Evolutionary conservation across 257 asterid species (phyloP).

Genomic region (Ilex asprella): DNA sequence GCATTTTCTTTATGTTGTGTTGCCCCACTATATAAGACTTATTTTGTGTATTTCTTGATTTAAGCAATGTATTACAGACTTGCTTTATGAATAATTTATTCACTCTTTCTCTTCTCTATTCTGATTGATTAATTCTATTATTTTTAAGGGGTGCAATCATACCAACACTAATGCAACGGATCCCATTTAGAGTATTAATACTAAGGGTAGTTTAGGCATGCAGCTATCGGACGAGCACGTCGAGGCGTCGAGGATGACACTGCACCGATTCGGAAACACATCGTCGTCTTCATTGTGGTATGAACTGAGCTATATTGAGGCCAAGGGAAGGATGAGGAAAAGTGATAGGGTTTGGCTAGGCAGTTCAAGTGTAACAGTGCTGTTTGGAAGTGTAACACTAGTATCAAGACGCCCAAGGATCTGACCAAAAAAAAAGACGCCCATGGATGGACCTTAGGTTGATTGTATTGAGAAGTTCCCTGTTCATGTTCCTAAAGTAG

Average conservation of each 20-base stretch:
- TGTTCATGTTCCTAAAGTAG: slow-evolving; percentile 22
- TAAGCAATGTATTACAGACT: too few relatives aligned
- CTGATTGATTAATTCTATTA: too few relatives aligned
- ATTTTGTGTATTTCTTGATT: too few relatives aligned
- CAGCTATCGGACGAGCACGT: slow-evolving; percentile 21
- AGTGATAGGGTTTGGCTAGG: slow-evolving; percentile 24
- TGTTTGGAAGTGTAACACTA: slow-evolving; percentile 29
- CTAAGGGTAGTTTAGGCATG: too few relatives aligned
- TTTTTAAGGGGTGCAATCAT: too few relatives aligned
- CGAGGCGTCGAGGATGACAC: slow-evolving; percentile 29
- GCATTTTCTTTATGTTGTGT: too few relatives aligned
- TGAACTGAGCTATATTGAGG: slow-evolving; percentile 25
- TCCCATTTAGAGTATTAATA: too few relatives aligned
- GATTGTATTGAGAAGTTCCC: slow-evolving; percentile 27
- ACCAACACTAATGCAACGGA: too few relatives aligned
- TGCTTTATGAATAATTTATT: too few relatives aligned
- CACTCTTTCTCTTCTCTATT: too few relatives aligned
- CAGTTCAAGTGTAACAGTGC: slow-evolving; percentile 38
- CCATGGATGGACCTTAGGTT: slow-evolving; percentile 22
- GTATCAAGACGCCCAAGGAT: slow-evolving; percentile 6
- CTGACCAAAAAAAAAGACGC: too few relatives aligned
- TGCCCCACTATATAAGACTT: too few relatives aligned
- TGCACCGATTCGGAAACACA: slow-evolving; percentile 29
- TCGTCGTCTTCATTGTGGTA: slow-evolving; percentile 29
- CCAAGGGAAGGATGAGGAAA: slow-evolving; percentile 29